Conservation (phyloP, 352 stramenopile species). For the Globisporangium cederbergense region DNA sequence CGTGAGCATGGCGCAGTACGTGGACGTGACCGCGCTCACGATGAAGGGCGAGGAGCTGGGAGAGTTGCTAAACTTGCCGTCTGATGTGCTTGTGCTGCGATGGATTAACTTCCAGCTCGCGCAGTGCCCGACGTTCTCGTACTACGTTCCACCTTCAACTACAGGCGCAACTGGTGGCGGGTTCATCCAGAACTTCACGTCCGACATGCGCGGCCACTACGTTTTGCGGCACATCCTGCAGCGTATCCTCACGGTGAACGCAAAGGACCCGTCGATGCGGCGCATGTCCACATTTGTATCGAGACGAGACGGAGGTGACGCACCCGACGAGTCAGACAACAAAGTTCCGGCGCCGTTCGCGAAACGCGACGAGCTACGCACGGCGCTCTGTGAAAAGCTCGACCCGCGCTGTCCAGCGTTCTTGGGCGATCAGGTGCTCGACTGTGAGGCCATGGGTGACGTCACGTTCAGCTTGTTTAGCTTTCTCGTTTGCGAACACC, state of each 20-base stretch:
- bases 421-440: constrained; percentile 33
- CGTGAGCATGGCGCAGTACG: constrained; percentile 35
- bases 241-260: constrained; percentile 25
- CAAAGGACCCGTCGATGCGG: constrained; percentile 1
- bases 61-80: constrained; percentile 44
- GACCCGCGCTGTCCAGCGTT: constrained; percentile 40
- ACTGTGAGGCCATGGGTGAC: constrained; percentile 37
- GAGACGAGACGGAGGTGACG: background rate
- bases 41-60: constrained; percentile 51
- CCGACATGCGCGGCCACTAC: constrained; percentile 61
- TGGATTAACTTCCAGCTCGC: constrained; percentile 72
- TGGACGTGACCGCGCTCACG: constrained; percentile 39
- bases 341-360: constrained; percentile 23
- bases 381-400: constrained; percentile 33
- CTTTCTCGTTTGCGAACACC: constrained; percentile 59
- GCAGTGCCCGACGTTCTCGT: constrained; percentile 31
- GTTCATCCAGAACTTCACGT: constrained; percentile 70
- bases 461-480: constrained; percentile 56
- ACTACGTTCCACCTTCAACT: constrained; percentile 15
- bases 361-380: constrained; percentile 37
- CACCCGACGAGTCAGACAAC: background rate
- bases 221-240: constrained; percentile 52
- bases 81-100: constrained; percentile 57
- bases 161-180: constrained; percentile 3
- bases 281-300: constrained; percentile 19